Evolutionary conservation across 148 eudicot species (phyloP).

Genomic region (Chenopodium formosanum): DNA sequence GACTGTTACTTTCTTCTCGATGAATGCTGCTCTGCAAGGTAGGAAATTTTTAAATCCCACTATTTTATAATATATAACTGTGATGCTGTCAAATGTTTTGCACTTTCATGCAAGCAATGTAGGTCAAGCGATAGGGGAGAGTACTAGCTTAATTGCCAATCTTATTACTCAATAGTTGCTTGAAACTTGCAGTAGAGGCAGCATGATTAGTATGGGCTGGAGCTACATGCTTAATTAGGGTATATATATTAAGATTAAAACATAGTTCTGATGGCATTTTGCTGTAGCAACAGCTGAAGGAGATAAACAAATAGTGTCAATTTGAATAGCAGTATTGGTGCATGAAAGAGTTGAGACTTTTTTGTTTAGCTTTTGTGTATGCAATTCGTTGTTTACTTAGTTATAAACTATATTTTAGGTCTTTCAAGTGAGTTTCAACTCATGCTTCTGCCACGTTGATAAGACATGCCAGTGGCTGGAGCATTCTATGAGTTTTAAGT

Average conservation of each 20-base stretch:
- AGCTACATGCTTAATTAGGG: not conserved
- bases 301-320: not conserved
- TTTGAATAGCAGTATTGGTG: not conserved
- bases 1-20: conserved; percentile 77
- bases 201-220: not conserved
- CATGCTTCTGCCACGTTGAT: not conserved
- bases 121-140: not conserved
- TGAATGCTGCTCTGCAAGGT: conserved; percentile 92
- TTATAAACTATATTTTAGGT: not conserved
- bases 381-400: not conserved
- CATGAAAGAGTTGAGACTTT: not conserved
- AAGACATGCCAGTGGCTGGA: not conserved
- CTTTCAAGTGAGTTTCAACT: not conserved
- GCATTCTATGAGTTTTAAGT: not conserved
- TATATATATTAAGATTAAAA: not conserved
- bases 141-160: not conserved
- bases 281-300: not conserved
- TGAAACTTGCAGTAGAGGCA: not conserved
- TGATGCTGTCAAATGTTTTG: not conserved
- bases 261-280: not conserved
- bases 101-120: not conserved
- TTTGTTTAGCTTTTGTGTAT: not conserved
- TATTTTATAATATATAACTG: not conserved
- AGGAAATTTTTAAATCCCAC: not conserved
- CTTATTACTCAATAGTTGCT: not conserved